Base-by-base conservation (phyloP, 192 early-diverging fungal genomes). In the Dissophora ornata region DNA sequence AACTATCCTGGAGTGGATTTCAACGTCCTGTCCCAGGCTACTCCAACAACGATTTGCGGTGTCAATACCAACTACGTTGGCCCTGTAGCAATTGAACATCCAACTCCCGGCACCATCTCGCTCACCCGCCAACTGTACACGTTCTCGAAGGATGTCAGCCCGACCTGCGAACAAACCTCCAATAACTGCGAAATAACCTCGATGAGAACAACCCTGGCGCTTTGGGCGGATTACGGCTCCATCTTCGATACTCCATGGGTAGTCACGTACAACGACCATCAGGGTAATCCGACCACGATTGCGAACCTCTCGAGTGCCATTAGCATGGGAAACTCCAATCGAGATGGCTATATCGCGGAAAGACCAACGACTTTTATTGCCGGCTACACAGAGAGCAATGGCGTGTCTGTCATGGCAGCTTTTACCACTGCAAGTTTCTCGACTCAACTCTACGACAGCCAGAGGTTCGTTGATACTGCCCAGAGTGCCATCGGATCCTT, bases 391-490 rank as follows among this genome's bases (percentile, higher is more conserved):
- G 56, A 58, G 38, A 36, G 7, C 16, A 44, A 58, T 15, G 56
- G 56, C 24, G 21, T 28, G 4, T 58, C 56, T 13, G 56, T 45
- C 41, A 25, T 44, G 40, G 56, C 40, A 8, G 24, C 56, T 24
- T 26, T 58, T 26, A 58, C 56, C 41, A 58, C 56, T 15, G 56
- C 56, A 19, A 58, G 56, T 24, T 58, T 58, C 26, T 21, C 41
- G 41, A 28, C 24, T 5, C 24, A 11, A 25, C 33, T 11, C 10
- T 33, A 55, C 19, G 34, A 19, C 5, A 18, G 18, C 19, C 21
- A 5, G 15, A 12, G 15, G 19, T 55, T 55, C 19, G n/a, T 19
- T n/a, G 8, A 55, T 40, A 19, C 19, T 55, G 53, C 19, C 34
- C 30, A 22, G 4, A n/a, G n/a, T n/a, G n/a, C 28, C 12, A 58